phyloP scores from a whole-genome alignment of 768 basidiomycete genomes.

The Termitomyces heimii region DNA sequence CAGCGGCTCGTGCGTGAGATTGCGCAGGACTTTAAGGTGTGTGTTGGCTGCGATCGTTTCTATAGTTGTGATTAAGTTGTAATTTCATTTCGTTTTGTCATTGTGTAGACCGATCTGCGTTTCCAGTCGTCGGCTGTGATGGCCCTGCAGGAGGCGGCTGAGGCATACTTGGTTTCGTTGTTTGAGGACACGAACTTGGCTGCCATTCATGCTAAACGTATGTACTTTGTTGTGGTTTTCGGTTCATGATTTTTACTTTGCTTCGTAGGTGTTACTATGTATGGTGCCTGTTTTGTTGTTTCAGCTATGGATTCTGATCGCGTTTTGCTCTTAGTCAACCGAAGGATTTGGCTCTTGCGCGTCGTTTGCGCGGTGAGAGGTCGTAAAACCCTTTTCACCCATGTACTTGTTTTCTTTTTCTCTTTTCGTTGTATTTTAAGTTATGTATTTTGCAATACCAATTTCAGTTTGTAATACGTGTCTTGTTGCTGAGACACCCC shows the following conservation, averaged over 20 bases:
- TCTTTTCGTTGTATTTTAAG: neutral
- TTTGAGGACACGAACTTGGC: slow-evolving; percentile 17
- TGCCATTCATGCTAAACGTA: slow-evolving; percentile 19
- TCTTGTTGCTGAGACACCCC: neutral
- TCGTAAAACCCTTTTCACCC: slow-evolving; percentile 4
- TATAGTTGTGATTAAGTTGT: too few relatives aligned
- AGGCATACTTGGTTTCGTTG: slow-evolving; percentile 17
- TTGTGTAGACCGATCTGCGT: slow-evolving; percentile 15
- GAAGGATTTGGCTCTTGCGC: slow-evolving; percentile 17
- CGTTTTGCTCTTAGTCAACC: slow-evolving; percentile 12
- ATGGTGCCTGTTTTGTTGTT: neutral
- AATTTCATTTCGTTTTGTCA: too few relatives aligned
- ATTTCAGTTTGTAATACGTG: neutral
- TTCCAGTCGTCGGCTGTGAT: slow-evolving; percentile 19
- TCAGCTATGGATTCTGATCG: neutral
- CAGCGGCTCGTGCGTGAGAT: slow-evolving; percentile 76
- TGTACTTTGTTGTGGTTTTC: neutral
- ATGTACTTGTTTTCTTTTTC: slow-evolving; percentile 4
- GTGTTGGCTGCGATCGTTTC: too few relatives aligned
- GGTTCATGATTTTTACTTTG: neutral
- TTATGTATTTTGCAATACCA: slow-evolving; percentile 9
- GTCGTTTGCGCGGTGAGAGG: slow-evolving; percentile 17
- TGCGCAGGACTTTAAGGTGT: slow-evolving; percentile 47
- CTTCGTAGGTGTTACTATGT: slow-evolving; percentile 17
- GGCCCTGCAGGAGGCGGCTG: slow-evolving; percentile 17